Evolutionary conservation across 352 stramenopile genomes (phyloP).

Genomic region (Pelagophyceae sp.): DNA sequence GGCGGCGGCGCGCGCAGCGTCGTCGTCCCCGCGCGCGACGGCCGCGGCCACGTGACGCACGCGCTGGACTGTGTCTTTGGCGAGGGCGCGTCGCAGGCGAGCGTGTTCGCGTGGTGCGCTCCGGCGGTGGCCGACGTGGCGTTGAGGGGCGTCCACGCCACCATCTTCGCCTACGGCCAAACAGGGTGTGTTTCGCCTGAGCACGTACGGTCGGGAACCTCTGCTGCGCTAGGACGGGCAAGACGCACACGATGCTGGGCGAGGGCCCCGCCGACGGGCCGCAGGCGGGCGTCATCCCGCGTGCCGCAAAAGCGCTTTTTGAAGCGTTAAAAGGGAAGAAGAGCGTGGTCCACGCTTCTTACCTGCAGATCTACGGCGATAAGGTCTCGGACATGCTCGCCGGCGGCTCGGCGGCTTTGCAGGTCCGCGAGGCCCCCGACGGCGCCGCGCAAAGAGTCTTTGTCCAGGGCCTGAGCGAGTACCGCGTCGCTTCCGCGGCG

Average conservation of each 20-base stretch:
- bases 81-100: slow-evolving; percentile 56
- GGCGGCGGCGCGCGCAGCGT: neutral
- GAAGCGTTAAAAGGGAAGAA: slow-evolving; percentile 22
- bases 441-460: slow-evolving; percentile 47
- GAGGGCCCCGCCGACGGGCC: neutral
- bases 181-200: too few relatives aligned
- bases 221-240: too few relatives aligned
- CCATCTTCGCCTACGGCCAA: slow-evolving; percentile 73
- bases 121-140: slow-evolving; percentile 72
- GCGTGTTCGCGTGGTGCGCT: slow-evolving; percentile 68
- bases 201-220: too few relatives aligned
- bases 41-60: slow-evolving; percentile 39
- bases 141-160: slow-evolving; percentile 56
- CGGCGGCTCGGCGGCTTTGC: slow-evolving; percentile 49
- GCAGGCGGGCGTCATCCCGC: slow-evolving; percentile 62
- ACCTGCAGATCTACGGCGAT: slow-evolving; percentile 80
- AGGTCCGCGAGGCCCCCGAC: slow-evolving; percentile 39
- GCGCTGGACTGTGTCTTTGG: slow-evolving; percentile 68
- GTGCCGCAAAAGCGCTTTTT: slow-evolving; percentile 61
- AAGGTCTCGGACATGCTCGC: slow-evolving; percentile 68
- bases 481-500: slow-evolving; percentile 59
- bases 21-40: neutral
- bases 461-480: slow-evolving; percentile 71
- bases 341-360: slow-evolving; percentile 64
- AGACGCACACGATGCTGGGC: slow-evolving; percentile 67